Evolutionary conservation across 352 stramenopile species (phyloP).

Genomic region (Pythium pyrilobum): DNA sequence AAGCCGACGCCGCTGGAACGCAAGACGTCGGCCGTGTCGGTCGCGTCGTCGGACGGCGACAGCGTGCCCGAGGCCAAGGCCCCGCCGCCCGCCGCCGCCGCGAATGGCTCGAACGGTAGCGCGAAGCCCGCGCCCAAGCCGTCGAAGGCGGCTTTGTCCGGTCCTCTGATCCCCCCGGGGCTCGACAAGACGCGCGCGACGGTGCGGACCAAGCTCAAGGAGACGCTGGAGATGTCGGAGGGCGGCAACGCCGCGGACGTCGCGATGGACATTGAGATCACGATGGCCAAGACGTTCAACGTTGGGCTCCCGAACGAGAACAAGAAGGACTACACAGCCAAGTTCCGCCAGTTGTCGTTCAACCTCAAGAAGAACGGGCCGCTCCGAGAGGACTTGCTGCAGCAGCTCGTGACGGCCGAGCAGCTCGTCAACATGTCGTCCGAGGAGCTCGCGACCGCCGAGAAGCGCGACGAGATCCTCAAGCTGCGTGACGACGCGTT

Average conservation of each 20-base stretch:
- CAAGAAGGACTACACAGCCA: constrained; percentile 88
- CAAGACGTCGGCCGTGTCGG: constrained; percentile 23
- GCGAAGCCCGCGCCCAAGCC: background rate
- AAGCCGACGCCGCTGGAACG: constrained; percentile 25
- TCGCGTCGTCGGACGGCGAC: constrained; percentile 24
- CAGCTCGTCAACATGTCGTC: constrained; percentile 79
- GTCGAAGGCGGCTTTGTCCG: constrained; percentile 15
- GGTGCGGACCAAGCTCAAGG: constrained; percentile 76
- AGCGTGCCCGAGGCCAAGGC: constrained; percentile 13
- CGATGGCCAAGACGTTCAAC: constrained; percentile 66
- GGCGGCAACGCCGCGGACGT: constrained; percentile 44
- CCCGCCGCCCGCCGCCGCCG: background rate
- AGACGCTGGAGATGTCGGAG: constrained; percentile 52
- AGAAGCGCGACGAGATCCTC: constrained; percentile 81
- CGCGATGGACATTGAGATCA: constrained; percentile 63
- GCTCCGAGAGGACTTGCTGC: constrained; percentile 70
- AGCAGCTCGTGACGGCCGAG: constrained; percentile 62
- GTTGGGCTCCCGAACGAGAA: constrained; percentile 63
- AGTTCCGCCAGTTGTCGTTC: constrained; percentile 86
- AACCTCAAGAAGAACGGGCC: constrained; percentile 89
- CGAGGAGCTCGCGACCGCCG: constrained; percentile 83
- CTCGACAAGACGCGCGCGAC: constrained; percentile 75
- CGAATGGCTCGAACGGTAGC: background rate
- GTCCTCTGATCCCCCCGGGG: constrained; percentile 56
- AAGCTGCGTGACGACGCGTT: constrained; percentile 82